Evolutionary conservation across 2,329 filamentous ascomycete genomes (phyloP).

Genomic region (Aspergillus udagawae): DNA sequence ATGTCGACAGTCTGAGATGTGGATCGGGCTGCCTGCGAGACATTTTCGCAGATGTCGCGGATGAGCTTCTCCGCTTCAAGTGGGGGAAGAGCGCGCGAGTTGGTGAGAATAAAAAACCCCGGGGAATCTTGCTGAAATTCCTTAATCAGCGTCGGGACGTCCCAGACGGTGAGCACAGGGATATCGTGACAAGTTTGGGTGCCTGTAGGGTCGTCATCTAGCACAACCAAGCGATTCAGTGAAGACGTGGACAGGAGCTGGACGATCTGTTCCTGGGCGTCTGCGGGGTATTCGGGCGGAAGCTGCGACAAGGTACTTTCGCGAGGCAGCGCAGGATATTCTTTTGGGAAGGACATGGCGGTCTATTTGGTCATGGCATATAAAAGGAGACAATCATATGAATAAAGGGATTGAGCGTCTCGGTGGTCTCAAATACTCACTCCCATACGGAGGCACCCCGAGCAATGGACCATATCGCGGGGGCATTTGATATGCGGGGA

Average conservation of each 20-base stretch:
- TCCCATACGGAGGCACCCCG: background rate
- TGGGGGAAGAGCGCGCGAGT: conserved; percentile 54
- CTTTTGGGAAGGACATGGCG: conserved; percentile 16
- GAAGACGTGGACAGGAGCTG: conserved; percentile 22
- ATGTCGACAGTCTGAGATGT: conserved; percentile 47
- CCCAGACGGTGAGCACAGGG: conserved; percentile 53
- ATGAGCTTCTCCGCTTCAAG: conserved; percentile 47
- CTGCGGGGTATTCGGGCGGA: conserved; percentile 25
- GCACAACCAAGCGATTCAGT: conserved; percentile 30
- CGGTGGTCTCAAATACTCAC: background rate
- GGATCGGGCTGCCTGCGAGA: conserved; percentile 43
- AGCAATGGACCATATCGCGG: too few species aligned
- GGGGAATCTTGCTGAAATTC: conserved; percentile 43
- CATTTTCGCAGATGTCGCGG: conserved; percentile 48
- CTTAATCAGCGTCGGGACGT: conserved; percentile 38
- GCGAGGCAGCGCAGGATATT: conserved; percentile 23
- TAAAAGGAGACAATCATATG: too few species aligned
- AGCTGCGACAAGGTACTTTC: conserved; percentile 24
- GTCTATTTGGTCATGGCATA: background rate
- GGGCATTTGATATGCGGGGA: background rate
- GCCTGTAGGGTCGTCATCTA: conserved; percentile 57
- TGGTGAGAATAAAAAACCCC: conserved; percentile 60
- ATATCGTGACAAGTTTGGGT: conserved; percentile 60
- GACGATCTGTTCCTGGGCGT: conserved; percentile 29
- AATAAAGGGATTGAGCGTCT: background rate